Percentiles rank a stretch among this genome's conserved stretches.
Evolutionary conservation across 495 filamentous ascomycete genomes (phyloP).

Genomic region (Penicillium alfredii): DNA sequence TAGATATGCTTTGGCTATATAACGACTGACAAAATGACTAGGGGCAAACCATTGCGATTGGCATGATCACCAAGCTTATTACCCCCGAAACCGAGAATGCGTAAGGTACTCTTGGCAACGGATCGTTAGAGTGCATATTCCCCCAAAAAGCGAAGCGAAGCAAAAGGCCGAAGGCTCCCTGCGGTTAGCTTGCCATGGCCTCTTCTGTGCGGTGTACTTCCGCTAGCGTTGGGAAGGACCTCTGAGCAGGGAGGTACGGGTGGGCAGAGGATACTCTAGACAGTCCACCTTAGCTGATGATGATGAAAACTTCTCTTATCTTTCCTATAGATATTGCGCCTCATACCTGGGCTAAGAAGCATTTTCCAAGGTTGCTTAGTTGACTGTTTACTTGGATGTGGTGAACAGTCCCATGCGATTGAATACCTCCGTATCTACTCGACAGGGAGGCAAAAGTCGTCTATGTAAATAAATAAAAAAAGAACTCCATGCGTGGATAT

Average conservation of each 20-base stretch:
- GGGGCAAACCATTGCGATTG: conserved; percentile 96
- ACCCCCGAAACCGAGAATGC: conserved; percentile 32
- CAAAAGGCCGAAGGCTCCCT: conserved; percentile 9
- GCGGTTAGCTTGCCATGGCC: neutral
- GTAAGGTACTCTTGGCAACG: conserved; percentile 16
- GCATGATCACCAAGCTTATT: conserved; percentile 88
- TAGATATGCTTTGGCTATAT: conserved; percentile 13
- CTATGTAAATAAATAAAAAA: conserved; percentile 5
- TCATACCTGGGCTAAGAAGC: no score
- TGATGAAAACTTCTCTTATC: conserved; percentile 32
- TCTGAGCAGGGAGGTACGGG: conserved; percentile 16
- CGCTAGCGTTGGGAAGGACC: conserved; percentile 1
- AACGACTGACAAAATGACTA: conserved; percentile 29
- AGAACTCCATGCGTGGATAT: conserved; percentile 8
- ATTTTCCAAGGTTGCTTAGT: no score
- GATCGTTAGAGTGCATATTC: no score
- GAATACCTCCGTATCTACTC: no score
- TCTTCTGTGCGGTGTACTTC: conserved; percentile 1
- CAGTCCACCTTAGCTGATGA: conserved; percentile 32
- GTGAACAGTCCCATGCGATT: no score
- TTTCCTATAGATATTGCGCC: conserved; percentile 19
- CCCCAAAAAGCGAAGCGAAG: conserved; percentile 7
- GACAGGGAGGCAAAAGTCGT: no score
- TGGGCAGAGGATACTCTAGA: conserved; percentile 22
- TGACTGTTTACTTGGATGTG: no score